phyloP scores from a whole-genome alignment of 1,139 yeast genomes.

The Debaryomyces udenii region DNA sequence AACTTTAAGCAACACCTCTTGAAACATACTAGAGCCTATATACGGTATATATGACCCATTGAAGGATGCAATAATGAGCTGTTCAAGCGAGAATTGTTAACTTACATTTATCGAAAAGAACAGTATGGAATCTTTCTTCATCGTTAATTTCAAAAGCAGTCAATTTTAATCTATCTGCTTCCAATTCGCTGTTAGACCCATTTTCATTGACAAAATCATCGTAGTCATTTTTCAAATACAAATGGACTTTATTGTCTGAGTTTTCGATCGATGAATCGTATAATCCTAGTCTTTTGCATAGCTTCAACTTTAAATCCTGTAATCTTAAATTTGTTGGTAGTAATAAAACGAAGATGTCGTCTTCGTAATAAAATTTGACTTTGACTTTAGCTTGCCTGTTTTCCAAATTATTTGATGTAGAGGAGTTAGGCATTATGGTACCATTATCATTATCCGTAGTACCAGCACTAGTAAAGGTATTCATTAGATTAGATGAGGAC shows the following conservation, averaged over 20 bases:
- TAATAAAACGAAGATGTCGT: constrained; percentile 86
- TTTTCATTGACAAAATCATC: constrained; percentile 42
- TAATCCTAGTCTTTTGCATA: constrained; percentile 62
- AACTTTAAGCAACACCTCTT: too few species aligned
- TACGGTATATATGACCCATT: too few species aligned
- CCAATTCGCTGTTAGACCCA: constrained; percentile 31
- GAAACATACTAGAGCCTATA: too few species aligned
- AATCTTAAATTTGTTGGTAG: constrained; percentile 66
- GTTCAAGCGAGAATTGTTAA: constrained; percentile 35
- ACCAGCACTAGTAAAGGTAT: constrained; percentile 9
- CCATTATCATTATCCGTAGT: constrained; percentile 4
- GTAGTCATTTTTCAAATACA: constrained; percentile 46
- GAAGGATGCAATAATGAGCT: neutral
- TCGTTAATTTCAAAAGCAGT: constrained; percentile 42
- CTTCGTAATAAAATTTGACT: constrained; percentile 84
- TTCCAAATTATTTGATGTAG: constrained; percentile 5
- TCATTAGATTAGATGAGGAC: constrained; percentile 17
- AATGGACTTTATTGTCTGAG: constrained; percentile 21
- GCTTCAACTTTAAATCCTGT: constrained; percentile 61
- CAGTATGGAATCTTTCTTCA: constrained; percentile 45
- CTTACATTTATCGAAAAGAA: constrained; percentile 50
- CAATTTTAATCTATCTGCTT: constrained; percentile 25
- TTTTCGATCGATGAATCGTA: constrained; percentile 9
- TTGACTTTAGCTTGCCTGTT: constrained; percentile 45
- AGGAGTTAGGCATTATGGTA: constrained; percentile 7